Base-by-base conservation (phyloP, 352 stramenopile genomes). In the Phytophthora constricta region DNA sequence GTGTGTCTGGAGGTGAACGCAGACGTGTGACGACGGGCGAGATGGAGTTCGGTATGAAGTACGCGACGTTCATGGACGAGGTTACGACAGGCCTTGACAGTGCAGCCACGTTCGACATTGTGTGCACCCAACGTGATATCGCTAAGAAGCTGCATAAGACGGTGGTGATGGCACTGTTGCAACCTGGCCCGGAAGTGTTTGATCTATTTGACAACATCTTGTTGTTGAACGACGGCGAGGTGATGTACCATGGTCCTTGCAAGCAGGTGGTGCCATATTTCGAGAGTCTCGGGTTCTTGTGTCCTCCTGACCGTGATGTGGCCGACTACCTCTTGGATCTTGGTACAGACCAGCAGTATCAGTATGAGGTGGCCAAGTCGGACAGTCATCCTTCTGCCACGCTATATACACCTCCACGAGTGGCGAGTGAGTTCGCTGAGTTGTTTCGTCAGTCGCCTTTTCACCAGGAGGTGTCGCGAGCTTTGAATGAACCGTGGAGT, bases 81-180 rank as follows among this genome's bases (percentile, higher is more conserved):
- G 93, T 98, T 51, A 90, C 72, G 54, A 97, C 89, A 22, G 92
- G 92, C 4, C 77, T 98, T 14, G 90, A 98, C 75, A 76, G 72
- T 23, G 78, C 87, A 4, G 93, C 88, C 10, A 93, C 90, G 2
- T 95, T 79, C 63, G 90, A 97, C 55, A 97, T 98, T 64, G 76
- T 85, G 34, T 55, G 49, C 23, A 37, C 39, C 8, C 53, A 78
- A 31, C 48, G 58, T 2, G 42, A 52, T 25, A 59, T 76, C n/a
- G 70, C 72, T 13, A 45, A 70, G 48, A 50, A 16, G 2, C 47
- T 84, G 4, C 49, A 68, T n/a, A 56, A 66, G 23, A 82, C 74
- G n/a, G 42, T 60, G n/a, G 74, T 87, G n/a, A 65, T 95, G 10
- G 83, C 82, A 2, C 66, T 96, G 34, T 66, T 95, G 8, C 45